A percentile compares a stretch with the other conserved stretches of the same genome.
These are phyloP conservation scores for Dissoconium aciculare DNA, from an alignment of 2,329 filamentous ascomycete species.

Conservation along the genomic window DNA sequence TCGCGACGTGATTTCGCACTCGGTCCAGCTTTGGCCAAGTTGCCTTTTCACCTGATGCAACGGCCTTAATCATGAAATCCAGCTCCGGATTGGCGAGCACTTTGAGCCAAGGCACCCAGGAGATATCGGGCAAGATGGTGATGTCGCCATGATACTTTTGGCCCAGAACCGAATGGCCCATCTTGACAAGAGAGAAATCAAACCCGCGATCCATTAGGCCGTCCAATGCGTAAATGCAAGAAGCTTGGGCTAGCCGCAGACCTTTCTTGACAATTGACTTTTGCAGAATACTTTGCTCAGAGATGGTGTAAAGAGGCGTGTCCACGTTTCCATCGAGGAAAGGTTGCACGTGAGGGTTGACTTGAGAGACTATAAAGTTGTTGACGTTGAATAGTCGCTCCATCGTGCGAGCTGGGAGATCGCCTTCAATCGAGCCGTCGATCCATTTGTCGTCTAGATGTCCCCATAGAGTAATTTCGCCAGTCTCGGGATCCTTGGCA, in stretches of 20 bases:
- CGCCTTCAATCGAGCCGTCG: conserved; percentile 87
- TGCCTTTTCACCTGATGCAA: conserved; percentile 63
- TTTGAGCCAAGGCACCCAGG: conserved; percentile 55
- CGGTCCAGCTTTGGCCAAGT: conserved; percentile 84
- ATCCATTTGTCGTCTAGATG: conserved; percentile 76
- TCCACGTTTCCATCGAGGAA: conserved; percentile 66
- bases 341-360: conserved; percentile 84
- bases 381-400: conserved; percentile 97
- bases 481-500: conserved; percentile 71
- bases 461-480: conserved; percentile 63
- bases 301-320: conserved; percentile 18
- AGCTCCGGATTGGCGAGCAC: conserved; percentile 72
- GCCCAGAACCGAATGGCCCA: conserved; percentile 56
- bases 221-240: conserved; percentile 9
- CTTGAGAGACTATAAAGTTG: conserved; percentile 93
- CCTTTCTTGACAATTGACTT: conserved; percentile 5
- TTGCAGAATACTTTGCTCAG: not conserved
- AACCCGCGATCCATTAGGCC: conserved; percentile 9
- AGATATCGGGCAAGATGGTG: conserved; percentile 74
- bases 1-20: conserved; percentile 73
- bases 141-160: conserved; percentile 93
- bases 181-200: conserved; percentile 25
- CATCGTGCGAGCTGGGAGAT: conserved; percentile 77
- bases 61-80: conserved; percentile 72
- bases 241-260: conserved; percentile 9